phyloP scores from a whole-genome alignment of 1,139 yeast species.

The Meyerozyma guilliermondii region DNA sequence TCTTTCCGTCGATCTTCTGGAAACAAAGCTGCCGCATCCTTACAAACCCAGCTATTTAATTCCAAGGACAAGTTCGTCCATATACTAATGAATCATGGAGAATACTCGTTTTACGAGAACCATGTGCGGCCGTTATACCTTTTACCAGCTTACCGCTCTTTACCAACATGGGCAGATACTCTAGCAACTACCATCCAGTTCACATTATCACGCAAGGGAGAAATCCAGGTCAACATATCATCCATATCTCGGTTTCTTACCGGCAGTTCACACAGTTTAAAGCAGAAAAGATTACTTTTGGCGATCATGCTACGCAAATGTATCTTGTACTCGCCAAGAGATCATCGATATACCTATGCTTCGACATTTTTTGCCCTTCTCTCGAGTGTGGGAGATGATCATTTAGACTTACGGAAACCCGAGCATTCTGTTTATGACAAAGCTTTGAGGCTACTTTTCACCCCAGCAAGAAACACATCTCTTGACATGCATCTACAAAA shows the following conservation, averaged over 20 bases:
- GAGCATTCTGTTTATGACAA: slow-evolving; percentile 15
- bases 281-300: slow-evolving; percentile 15
- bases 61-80: slow-evolving; percentile 17
- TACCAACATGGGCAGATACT: slow-evolving; percentile 19
- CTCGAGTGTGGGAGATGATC: slow-evolving; percentile 15
- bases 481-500: slow-evolving; percentile 5
- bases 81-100: slow-evolving; percentile 16
- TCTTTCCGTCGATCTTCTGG: slow-evolving; percentile 7
- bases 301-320: slow-evolving; percentile 18
- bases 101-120: slow-evolving; percentile 16
- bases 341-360: slow-evolving; percentile 12
- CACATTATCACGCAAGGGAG: slow-evolving; percentile 8
- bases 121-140: slow-evolving; percentile 14
- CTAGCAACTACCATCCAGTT: slow-evolving; percentile 19
- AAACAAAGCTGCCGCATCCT: slow-evolving; percentile 2
- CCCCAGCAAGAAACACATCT: slow-evolving; percentile 9
- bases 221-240: slow-evolving; percentile 10
- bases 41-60: slow-evolving; percentile 15
- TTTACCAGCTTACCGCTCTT: not conserved
- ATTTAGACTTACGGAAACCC: slow-evolving; percentile 13
- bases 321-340: slow-evolving; percentile 10
- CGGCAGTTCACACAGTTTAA: slow-evolving; percentile 7
- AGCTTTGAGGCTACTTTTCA: slow-evolving; percentile 16
- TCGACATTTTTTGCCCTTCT: slow-evolving; percentile 16
- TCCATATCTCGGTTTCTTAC: slow-evolving; percentile 13